Percentiles rank a stretch among this genome's conserved stretches.
These are phyloP conservation scores for Calocybe indica DNA, from an alignment of 768 basidiomycete genomes.

Conservation along the genomic window DNA sequence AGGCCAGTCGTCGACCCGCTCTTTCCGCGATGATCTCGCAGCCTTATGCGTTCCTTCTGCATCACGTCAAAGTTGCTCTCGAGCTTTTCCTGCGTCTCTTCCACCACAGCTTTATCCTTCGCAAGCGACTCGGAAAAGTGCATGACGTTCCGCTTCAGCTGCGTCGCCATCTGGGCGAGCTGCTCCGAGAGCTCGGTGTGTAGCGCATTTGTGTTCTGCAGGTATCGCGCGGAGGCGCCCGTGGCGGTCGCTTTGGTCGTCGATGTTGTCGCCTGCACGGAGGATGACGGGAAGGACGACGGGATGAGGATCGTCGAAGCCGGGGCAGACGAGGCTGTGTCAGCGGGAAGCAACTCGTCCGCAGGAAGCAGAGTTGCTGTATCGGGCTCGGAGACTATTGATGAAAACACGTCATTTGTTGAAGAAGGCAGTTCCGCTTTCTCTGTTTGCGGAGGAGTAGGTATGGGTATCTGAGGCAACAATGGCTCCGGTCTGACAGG, in stretches of 20 bases:
- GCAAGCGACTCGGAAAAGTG: constrained; percentile 71
- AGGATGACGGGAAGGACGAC: constrained; percentile 23
- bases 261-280: constrained; percentile 22
- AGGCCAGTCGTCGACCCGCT: constrained; percentile 71
- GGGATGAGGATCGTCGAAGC: constrained; percentile 24
- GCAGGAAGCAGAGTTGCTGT: constrained; percentile 13
- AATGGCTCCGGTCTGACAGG: constrained; percentile 38
- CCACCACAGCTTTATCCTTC: constrained; percentile 70
- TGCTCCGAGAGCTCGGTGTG: constrained; percentile 74
- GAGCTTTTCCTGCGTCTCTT: constrained; percentile 62
- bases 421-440: constrained; percentile 3
- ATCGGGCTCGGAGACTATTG: no score
- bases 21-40: constrained; percentile 59
- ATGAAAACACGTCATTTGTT: constrained; percentile 3
- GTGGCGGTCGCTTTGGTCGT: constrained; percentile 20
- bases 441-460: constrained; percentile 15
- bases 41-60: constrained; percentile 54
- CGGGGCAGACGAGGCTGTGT: constrained; percentile 14
- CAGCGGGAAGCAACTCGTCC: constrained; percentile 35
- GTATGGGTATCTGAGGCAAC: constrained; percentile 48
- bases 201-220: constrained; percentile 52
- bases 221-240: constrained; percentile 27
- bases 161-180: constrained; percentile 80
- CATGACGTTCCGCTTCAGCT: constrained; percentile 77
- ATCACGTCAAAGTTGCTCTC: constrained; percentile 69